Base-by-base conservation (phyloP, 2,329 filamentous ascomycete genomes). In the Trichoderma brevicompactum region DNA sequence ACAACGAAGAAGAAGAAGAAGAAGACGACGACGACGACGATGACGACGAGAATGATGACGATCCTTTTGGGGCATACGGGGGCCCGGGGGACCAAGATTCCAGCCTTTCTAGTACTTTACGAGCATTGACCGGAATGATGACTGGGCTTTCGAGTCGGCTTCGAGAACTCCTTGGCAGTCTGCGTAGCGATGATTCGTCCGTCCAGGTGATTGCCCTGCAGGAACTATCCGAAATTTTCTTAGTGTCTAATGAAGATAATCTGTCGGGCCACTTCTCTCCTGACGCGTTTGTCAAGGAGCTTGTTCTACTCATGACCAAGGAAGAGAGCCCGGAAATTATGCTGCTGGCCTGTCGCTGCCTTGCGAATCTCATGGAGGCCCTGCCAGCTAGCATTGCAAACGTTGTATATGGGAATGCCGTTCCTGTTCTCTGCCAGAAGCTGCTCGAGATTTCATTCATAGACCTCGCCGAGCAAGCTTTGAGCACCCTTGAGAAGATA, bases 301-400 rank as follows among this genome's bases (percentile, higher is more conserved):
- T 99, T 60, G 93, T 99, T 54, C 79, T 84, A 12, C 80, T 99
- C 71, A 98, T 99, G 95, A 92, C 92, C 74, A 92, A 96, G 65
- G 92, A 96, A 72, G 93, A 96, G 75, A 97, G 97, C 71, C 92
- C 94, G 0, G 95, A 99, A 77, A 92, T 98, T 68, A 98, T 98
- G 94, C 88, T 99, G 12, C 84, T 98, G 67, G 94, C 95, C 19
- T 99, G 95, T 75, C 91, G 96, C 67, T 98, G 92, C 77, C 85
- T 99, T 72, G 95, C 95, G 66, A 98, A 99, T 75, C 79, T 99
- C 64, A 99, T 99, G 95, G 95, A 99, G 77, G 96, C 94, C 32
- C 81, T 99, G 36, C 94, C 95, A 19, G 89, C 92, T 40, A 94
- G 94, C 65, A 95, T 95, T 55, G 92, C 93, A 12, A 97, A 96